Evolutionary conservation across 768 basidiomycete species (phyloP).

Genomic region (Tylopilus vinaceipallidus): DNA sequence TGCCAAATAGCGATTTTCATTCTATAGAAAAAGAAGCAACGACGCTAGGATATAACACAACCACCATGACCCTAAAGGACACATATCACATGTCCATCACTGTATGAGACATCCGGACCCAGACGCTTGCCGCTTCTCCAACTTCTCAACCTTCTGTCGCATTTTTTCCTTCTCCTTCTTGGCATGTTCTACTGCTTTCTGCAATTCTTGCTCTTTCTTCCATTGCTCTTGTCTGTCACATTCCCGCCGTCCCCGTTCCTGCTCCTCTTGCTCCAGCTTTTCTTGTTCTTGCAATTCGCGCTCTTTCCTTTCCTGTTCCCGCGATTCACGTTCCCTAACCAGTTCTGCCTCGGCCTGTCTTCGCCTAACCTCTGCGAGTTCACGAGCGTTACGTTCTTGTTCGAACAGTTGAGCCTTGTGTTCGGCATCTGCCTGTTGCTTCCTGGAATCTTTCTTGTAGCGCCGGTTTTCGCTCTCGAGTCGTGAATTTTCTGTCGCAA

Average conservation of each 20-base stretch:
- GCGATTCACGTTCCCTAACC: constrained; percentile 8
- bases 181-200: background rate
- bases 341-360: constrained; percentile 20
- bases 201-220: background rate
- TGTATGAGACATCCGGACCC: constrained; percentile 10
- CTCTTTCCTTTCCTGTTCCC: constrained; percentile 8
- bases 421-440: constrained; percentile 21
- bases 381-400: constrained; percentile 26
- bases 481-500: constrained; percentile 34
- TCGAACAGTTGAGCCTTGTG: constrained; percentile 17
- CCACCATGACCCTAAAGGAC: background rate
- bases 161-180: background rate
- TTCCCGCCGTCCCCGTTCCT: background rate
- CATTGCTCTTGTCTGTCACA: background rate
- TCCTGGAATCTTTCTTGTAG: constrained; percentile 16
- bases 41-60: background rate
- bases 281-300: background rate
- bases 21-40: background rate
- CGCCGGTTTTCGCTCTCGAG: constrained; percentile 29
- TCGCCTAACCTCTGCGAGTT: constrained; percentile 21
- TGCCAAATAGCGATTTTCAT: too few species aligned
- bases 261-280: background rate
- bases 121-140: constrained; percentile 5
- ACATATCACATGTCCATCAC: background rate
- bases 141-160: background rate